Conservation (phyloP, 2,329 filamentous ascomycete genomes). For the Penicillium sp. region DNA sequence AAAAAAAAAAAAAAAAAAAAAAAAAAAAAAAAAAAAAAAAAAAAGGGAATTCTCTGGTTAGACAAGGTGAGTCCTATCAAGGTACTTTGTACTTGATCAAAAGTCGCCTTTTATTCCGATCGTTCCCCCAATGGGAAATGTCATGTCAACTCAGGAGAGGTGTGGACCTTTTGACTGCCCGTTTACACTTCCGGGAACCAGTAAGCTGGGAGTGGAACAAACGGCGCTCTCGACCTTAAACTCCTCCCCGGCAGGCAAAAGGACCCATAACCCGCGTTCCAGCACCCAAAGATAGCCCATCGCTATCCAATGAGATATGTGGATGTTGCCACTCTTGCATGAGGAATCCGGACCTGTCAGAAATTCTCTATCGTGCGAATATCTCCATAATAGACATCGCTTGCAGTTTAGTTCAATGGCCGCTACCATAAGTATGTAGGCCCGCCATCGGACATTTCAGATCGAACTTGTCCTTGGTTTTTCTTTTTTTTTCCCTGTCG, state of each 20-base stretch:
- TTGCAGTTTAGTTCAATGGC: not conserved
- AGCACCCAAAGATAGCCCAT: not conserved
- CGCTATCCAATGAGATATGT: not conserved
- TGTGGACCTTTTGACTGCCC: slow-evolving; percentile 1
- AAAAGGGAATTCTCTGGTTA: not conserved
- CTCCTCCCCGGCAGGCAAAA: not conserved
- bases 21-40: too few species aligned
- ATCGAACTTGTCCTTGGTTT: not conserved
- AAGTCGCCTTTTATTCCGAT: not conserved
- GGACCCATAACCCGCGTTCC: not conserved
- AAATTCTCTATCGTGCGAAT: not conserved
- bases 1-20: too few species aligned
- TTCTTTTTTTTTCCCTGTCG: not conserved
- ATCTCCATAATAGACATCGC: not conserved
- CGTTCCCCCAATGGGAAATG: not conserved
- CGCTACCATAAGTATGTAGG: not conserved
- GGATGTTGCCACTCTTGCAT: not conserved
- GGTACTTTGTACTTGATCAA: not conserved
- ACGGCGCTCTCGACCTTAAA: slow-evolving; percentile 3
- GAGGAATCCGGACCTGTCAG: not conserved
- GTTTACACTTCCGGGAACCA: not conserved
- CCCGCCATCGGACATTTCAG: not conserved
- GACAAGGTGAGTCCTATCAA: not conserved
- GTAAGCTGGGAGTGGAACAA: not conserved
- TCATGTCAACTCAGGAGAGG: not conserved